Percentiles rank a stretch among this genome's conserved stretches.
phyloP scores from a whole-genome alignment of 768 basidiomycete species.

The Boletellus ananiceps region DNA sequence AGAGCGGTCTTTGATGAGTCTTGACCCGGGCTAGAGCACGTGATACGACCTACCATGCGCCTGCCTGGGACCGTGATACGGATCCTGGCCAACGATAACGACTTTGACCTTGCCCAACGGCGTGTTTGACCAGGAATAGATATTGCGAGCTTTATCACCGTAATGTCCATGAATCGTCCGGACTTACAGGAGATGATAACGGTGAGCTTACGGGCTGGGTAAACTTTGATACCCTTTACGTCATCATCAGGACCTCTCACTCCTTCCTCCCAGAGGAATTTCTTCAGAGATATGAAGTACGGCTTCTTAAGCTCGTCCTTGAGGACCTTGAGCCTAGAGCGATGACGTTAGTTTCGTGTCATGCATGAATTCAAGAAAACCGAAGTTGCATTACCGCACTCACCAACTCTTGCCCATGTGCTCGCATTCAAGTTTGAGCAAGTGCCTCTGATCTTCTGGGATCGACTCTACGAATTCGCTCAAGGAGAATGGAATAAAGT shows the following conservation, averaged over 20 bases:
- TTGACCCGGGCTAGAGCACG: slow-evolving; percentile 7
- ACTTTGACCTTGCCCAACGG: slow-evolving; percentile 81
- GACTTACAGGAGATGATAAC: slow-evolving; percentile 25
- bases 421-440: slow-evolving; percentile 66
- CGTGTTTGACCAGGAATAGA: slow-evolving; percentile 90
- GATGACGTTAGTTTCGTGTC: slow-evolving; percentile 5
- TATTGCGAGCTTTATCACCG: slow-evolving; percentile 58
- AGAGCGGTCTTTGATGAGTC: slow-evolving; percentile 4
- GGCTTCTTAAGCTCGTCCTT: slow-evolving; percentile 71
- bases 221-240: slow-evolving; percentile 52
- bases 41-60: slow-evolving; percentile 63
- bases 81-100: slow-evolving; percentile 89
- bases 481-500: slow-evolving; percentile 67
- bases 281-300: slow-evolving; percentile 71
- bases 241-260: slow-evolving; percentile 49
- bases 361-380: neutral
- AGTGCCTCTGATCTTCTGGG: slow-evolving; percentile 49
- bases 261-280: slow-evolving; percentile 63
- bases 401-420: slow-evolving; percentile 73
- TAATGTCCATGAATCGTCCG: slow-evolving; percentile 5
- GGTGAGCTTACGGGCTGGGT: slow-evolving; percentile 59
- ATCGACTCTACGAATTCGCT: slow-evolving; percentile 49
- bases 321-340: slow-evolving; percentile 63
- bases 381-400: slow-evolving; percentile 1
- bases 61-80: slow-evolving; percentile 76